phyloP scores from a whole-genome alignment of 306 rosid species.

The Argentina anserina region DNA sequence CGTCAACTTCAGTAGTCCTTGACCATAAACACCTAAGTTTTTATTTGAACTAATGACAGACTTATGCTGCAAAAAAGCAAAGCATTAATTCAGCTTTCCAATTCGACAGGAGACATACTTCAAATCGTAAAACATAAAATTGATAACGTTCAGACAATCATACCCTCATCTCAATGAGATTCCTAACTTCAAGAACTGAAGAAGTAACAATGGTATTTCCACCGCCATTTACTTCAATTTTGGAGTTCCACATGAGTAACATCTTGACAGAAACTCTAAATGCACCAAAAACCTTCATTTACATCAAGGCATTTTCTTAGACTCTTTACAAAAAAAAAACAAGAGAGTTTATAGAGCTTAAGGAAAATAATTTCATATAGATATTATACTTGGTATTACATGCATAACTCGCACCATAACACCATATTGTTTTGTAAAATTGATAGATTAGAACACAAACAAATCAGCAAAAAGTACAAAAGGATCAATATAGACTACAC shows the following conservation, averaged over 20 bases:
- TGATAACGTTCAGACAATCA: slow-evolving; percentile 23
- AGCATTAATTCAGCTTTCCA: slow-evolving; percentile 29
- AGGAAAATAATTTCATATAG: neutral
- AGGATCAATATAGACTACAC: neutral
- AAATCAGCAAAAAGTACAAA: neutral
- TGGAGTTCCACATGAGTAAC: slow-evolving; percentile 95
- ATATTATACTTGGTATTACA: neutral
- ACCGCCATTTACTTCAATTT: slow-evolving; percentile 80
- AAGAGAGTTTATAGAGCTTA: neutral
- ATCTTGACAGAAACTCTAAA: slow-evolving; percentile 93
- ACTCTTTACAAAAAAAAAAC: neutral
- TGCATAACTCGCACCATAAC: neutral
- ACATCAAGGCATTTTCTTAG: slow-evolving; percentile 22
- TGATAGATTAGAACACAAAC: neutral
- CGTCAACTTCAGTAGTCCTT: slow-evolving; percentile 80
- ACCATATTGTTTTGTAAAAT: neutral
- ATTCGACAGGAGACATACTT: slow-evolving; percentile 17
- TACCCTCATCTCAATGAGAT: slow-evolving; percentile 93
- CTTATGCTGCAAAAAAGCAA: slow-evolving; percentile 66
- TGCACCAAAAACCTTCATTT: slow-evolving; percentile 92
- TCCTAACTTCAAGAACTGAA: slow-evolving; percentile 93
- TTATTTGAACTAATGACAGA: slow-evolving; percentile 82
- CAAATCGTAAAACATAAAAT: slow-evolving; percentile 17
- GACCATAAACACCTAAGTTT: slow-evolving; percentile 95
- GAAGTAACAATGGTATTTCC: slow-evolving; percentile 73